Conservation (phyloP, 352 stramenopile genomes). For the Phytopythium mirpurense region DNA sequence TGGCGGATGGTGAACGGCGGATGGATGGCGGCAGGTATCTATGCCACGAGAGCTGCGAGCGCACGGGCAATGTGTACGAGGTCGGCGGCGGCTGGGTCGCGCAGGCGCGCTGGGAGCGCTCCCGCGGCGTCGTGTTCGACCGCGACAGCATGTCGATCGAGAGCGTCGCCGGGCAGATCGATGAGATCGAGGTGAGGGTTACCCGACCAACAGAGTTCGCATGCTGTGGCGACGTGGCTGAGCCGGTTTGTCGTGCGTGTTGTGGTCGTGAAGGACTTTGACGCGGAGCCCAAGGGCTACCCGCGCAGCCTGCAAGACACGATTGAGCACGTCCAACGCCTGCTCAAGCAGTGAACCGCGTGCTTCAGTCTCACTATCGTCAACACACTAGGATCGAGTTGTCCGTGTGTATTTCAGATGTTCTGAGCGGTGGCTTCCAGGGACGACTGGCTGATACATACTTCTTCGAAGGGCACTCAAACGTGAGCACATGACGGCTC, state of each 20-base stretch:
- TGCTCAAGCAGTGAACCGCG: conserved; percentile 19
- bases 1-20: conserved; percentile 2
- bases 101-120: conserved; percentile 73
- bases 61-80: conserved; percentile 76
- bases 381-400: neutral
- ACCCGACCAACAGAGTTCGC: neutral
- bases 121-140: conserved; percentile 48
- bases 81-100: conserved; percentile 78
- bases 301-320: conserved; percentile 62
- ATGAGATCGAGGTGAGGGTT: conserved; percentile 43
- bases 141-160: conserved; percentile 43
- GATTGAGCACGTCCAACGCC: conserved; percentile 31
- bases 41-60: conserved; percentile 71
- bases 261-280: conserved; percentile 39
- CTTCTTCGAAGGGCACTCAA: no score
- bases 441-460: neutral
- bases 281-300: conserved; percentile 43
- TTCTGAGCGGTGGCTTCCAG: neutral
- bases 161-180: conserved; percentile 39
- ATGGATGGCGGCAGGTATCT: conserved; percentile 40
- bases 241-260: neutral
- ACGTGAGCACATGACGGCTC: no score
- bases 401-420: neutral
- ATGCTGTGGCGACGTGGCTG: neutral
- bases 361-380: neutral